Base-by-base conservation (phyloP, 768 basidiomycete species). In the Boletus tylopilopsis region DNA sequence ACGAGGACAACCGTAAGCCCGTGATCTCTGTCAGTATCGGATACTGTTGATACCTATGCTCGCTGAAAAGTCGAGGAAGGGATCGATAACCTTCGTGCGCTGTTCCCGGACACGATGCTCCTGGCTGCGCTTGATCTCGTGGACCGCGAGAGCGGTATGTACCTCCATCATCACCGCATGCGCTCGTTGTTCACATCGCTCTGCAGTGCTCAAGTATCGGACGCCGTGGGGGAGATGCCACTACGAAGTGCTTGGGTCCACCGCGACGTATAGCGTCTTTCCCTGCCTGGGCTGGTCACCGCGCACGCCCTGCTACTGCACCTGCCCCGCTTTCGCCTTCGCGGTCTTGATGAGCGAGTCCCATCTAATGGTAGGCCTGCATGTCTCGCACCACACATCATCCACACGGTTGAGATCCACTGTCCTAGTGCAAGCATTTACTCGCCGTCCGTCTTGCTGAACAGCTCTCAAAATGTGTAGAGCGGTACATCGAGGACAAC, bases 361-460 rank as follows among this genome's bases (percentile, higher is more conserved):
- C 2, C 81, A 88, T 60, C 59, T 82, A 18, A 83, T 86, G 85
- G 90, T 85, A 47, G 27, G 69, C 46, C 34, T 45, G 21, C 33
- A 15, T 32, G 39, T 45, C 13, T 41, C 8, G 25, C 21, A 23
- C 12, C 11, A 30, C 22, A 24, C 37, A 16, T 50, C 42, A 21
- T 22, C 3, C 33, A 7, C 9, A n/a, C 42, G 42, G 45, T 45
- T 50, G 29, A 37, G 43, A 22, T 55, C 29, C 12, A n/a, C 39
- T 15, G 6, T n/a, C n/a, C 34, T 34, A 91, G 90, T 92, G 90
- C 61, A 91, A 92, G 63, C 90, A 92, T 63, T 65, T 88, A 3
- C 72, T 92, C 22, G 90, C 89, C 3, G 75, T 78, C 12, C 69
- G 74, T 13, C 69, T 92, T 13, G 85, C 85, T 3, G 66, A 77